Base-by-base conservation (phyloP, 768 basidiomycete species). In the Leccinum obscurum region DNA sequence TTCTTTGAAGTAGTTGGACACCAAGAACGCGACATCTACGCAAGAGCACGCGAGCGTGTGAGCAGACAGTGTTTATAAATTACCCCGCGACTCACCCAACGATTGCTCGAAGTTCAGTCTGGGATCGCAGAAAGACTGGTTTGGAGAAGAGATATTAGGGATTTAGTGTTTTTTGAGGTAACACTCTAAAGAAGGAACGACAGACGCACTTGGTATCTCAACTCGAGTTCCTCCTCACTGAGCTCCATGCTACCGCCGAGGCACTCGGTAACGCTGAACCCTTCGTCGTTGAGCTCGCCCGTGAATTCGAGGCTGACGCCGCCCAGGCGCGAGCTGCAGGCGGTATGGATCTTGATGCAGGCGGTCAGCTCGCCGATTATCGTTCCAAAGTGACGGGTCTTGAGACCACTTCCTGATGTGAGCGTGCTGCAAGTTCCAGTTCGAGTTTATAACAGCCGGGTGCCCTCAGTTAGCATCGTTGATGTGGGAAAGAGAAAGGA, bases 201-300 rank as follows among this genome's bases (percentile, higher is more conserved):
- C 2, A 3, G 11, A 60, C 80, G 17, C 13, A 90, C 88, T 78
- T 96, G 89, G 72, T 98, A 99, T 64, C 95, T 81, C 72, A 95
- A 76, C n/a, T 85, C 89, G 15, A 99, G 81, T 72, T 97, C 82
- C 64, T 95, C 90, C 72, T 98, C 96, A 51, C 81, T 83, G 39
- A 98, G 77, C 69, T 92, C 89, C 95, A 98, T 98, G 64, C 93
- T 96, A 1, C 96, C 97, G 5, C 97, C 97, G 10, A 95, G 79
- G 70, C 95, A 98, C 73, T 98, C 97, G 0, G 97, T 99, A 48
- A 99, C 97, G 63, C 91, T 91, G 75, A 89, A 93, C 6, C 96
- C 94, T 58, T 97, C 88, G 11, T 92, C 87, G 62, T 90, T 89
- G 55, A 96, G 78, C 73, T 96, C 93, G 20, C 95, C 93, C 2